Base-by-base conservation (phyloP, 2,329 filamentous ascomycete genomes). In the Thelonectria blattea region DNA sequence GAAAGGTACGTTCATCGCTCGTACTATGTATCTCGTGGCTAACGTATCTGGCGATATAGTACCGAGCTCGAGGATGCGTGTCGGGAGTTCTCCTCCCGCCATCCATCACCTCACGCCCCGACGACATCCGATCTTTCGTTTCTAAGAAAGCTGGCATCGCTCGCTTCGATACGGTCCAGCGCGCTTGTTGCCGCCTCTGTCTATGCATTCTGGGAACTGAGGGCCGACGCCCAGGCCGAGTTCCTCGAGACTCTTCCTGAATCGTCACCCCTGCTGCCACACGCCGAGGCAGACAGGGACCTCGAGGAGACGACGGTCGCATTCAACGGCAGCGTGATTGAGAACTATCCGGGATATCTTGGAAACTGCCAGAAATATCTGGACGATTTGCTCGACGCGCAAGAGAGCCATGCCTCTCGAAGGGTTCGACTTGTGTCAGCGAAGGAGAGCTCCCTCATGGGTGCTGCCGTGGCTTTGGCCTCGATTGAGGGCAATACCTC, bases 261-360 rank as follows among this genome's bases (percentile, higher is more conserved):
- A 10, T 70, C 66, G 17, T 76, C 78, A 12, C 57, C 71, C 5
- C 63, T 73, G 34, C 79, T 80, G 52, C 64, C 71, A 10, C 81
- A 83, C 37, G 78, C 84, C 0, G 85, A 87, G 65, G 76, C 76
- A 15, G 86, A 86, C 63, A 78, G 77, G 2, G 74, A 78, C 45
- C 71, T 83, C 8, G 71, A 72, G 34, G 76, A 78, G 57, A 87
- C 85, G 3, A 82, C 85, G 2, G 85, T 94, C n/a, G 89, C 89
- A 3, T 93, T 89, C 75, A 93, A 92, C 71, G 91, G 91, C 46
- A 90, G 88, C 27, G 90, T 94, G 51, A 88, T 93, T 52, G 90
- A 93, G 75, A 88, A 89, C 68, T 94, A 93, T 71, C 90, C 91
- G 0, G 79, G 80, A 8, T 94, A 92, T 73, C 79, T 84, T 20